Percentiles rank a stretch among this genome's conserved stretches.
These are phyloP conservation scores for Backusella morwellensis DNA, from an alignment of 192 early-diverging fungal species.

Conservation along the genomic window DNA sequence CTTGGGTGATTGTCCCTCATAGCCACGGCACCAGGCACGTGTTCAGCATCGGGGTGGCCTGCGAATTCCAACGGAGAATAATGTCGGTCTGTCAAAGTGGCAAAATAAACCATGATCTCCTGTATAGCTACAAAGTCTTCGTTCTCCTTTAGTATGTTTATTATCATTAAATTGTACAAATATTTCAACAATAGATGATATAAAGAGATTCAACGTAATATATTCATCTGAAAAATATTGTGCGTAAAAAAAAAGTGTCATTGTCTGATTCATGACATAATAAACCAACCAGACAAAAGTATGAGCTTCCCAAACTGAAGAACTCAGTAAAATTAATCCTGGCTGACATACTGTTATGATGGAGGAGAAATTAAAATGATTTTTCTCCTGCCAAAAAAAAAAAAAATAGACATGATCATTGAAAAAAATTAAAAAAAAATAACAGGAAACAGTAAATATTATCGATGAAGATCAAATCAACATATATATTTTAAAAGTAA, in stretches of 20 bases:
- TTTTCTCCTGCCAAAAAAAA: neutral
- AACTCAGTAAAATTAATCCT: constrained; percentile 79
- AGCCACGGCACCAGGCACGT: constrained; percentile 62
- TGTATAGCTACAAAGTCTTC: constrained; percentile 40
- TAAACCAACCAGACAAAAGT: constrained; percentile 71
- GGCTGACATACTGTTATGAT: constrained; percentile 71
- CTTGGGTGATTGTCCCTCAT: constrained; percentile 29
- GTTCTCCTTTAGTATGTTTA: neutral
- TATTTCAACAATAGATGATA: constrained; percentile 13
- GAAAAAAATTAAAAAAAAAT: too few relatives aligned
- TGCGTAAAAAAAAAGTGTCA: constrained; percentile 53
- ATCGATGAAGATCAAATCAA: too few relatives aligned
- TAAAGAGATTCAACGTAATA: constrained; percentile 30
- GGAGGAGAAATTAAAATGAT: constrained; percentile 38
- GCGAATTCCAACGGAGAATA: constrained; percentile 65
- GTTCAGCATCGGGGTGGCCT: constrained; percentile 60
- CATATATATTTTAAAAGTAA: too few relatives aligned
- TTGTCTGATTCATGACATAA: constrained; percentile 56
- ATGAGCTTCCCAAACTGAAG: constrained; percentile 72
- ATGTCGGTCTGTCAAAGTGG: constrained; percentile 47
- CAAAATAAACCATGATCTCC: constrained; percentile 52
- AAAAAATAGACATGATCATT: too few relatives aligned
- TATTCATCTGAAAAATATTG: constrained; percentile 25
- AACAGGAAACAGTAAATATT: too few relatives aligned
- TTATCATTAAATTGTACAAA: constrained; percentile 37